Conservation (phyloP, 768 basidiomycete species). For the Mycena sanguinolenta region DNA sequence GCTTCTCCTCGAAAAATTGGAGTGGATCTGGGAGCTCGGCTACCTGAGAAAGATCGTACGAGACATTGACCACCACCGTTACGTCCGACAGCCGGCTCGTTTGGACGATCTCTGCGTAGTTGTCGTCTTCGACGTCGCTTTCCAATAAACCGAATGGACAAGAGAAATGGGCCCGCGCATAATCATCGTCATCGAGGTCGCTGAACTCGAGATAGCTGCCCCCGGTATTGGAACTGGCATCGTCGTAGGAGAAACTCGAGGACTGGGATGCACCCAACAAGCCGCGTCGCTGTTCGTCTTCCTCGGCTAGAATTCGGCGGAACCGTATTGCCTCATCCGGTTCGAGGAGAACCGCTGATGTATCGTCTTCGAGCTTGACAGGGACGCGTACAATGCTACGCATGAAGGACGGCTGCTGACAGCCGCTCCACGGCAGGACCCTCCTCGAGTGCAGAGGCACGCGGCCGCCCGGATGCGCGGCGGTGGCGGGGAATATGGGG, state of each 20-base stretch:
- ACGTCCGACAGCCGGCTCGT: constrained; percentile 10
- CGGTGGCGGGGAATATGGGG: constrained; percentile 12
- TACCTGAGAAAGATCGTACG: constrained; percentile 25
- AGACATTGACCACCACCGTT: constrained; percentile 21
- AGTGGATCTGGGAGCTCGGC: constrained; percentile 15
- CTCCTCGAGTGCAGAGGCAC: constrained; percentile 1
- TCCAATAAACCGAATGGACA: constrained; percentile 13
- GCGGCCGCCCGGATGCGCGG: constrained; percentile 5
- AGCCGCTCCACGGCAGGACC: constrained; percentile 19
- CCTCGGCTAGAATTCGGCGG: constrained; percentile 19
- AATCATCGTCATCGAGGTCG: constrained; percentile 20
- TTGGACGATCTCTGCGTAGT: constrained; percentile 5
- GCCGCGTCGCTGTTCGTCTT: constrained; percentile 7
- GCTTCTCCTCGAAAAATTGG: constrained; percentile 28
- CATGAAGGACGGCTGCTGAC: constrained; percentile 31
- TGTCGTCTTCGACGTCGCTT: not conserved
- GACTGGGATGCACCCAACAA: not conserved
- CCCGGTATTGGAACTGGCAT: too few species aligned
- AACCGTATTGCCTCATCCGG: constrained; percentile 13
- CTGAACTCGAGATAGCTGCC: constrained; percentile 17
- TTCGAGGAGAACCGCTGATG: constrained; percentile 6
- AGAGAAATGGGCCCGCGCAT: constrained; percentile 2
- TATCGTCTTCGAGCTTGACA: constrained; percentile 19
- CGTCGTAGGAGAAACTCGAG: not conserved
- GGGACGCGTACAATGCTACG: constrained; percentile 27